A percentile compares a stretch with the other conserved stretches of the same genome.
Conservation (phyloP, 257 asterid species). For the Echium plantagineum region DNA sequence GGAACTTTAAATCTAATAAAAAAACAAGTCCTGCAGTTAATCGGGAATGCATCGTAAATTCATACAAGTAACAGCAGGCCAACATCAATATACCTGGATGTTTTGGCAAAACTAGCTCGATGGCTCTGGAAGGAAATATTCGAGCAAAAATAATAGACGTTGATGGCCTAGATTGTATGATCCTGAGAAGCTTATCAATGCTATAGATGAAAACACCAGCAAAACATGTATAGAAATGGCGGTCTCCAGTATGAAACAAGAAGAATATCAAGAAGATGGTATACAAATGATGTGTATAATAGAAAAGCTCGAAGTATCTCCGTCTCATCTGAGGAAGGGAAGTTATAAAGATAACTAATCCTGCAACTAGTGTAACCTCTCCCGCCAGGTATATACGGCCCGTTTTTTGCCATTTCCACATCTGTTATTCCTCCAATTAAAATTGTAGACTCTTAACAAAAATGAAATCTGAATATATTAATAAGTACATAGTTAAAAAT, state of each 20-base stretch:
- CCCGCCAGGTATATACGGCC: conserved; percentile 86
- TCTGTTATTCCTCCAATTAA: conserved; percentile 24
- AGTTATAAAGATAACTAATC: conserved; percentile 48
- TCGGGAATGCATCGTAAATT: neutral
- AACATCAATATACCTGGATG: conserved; percentile 45
- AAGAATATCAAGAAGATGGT: conserved; percentile 48
- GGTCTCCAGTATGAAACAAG: conserved; percentile 86
- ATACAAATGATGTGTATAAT: conserved; percentile 72
- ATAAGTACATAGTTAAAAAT: too few relatives aligned
- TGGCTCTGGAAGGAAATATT: conserved; percentile 58
- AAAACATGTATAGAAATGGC: conserved; percentile 69
- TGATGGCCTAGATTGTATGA: conserved; percentile 57
- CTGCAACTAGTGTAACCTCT: conserved; percentile 50
- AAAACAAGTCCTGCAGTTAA: neutral
- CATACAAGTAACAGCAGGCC: too few relatives aligned
- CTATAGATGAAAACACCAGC: conserved; percentile 66
- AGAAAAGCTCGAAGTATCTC: conserved; percentile 51
- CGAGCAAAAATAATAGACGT: conserved; percentile 63
- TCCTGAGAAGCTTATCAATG: conserved; percentile 52
- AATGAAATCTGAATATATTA: neutral
- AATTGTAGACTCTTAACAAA: neutral
- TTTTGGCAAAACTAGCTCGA: conserved; percentile 62
- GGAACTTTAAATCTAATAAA: conserved; percentile 42
- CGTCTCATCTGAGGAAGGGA: conserved; percentile 70
- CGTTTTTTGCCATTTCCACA: conserved; percentile 81